Evolutionary conservation across 1,284 basidiomycete species (phyloP).

Genomic region (Naganishia sp.): DNA sequence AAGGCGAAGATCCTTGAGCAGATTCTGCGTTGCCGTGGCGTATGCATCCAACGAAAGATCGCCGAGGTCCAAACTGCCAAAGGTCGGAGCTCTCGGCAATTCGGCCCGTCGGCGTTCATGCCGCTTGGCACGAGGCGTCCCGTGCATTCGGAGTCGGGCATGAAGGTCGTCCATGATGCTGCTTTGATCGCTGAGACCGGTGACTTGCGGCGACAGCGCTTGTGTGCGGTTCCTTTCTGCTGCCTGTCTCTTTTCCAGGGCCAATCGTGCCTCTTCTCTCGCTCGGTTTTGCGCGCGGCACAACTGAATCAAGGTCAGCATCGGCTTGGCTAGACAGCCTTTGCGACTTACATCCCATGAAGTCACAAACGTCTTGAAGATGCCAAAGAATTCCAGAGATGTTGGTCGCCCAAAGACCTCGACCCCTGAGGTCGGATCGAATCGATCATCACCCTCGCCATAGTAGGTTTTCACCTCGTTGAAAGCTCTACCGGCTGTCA

Average conservation of each 20-base stretch:
- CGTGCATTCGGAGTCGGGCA: conserved; percentile 69
- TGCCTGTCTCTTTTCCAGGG: conserved; percentile 62
- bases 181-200: conserved; percentile 57
- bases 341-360: conserved; percentile 72
- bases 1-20: conserved; percentile 17
- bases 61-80: conserved; percentile 20
- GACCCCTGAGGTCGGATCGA: conserved; percentile 40
- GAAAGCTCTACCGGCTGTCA: conserved; percentile 76
- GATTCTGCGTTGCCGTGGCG: conserved; percentile 18
- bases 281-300: conserved; percentile 75
- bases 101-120: conserved; percentile 42
- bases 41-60: conserved; percentile 22
- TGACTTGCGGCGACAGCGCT: conserved; percentile 50
- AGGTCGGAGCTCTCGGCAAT: conserved; percentile 21
- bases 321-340: neutral
- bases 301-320: conserved; percentile 62
- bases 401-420: conserved; percentile 44
- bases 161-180: conserved; percentile 71
- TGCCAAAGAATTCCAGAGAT: conserved; percentile 78
- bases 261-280: conserved; percentile 65
- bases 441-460: conserved; percentile 78
- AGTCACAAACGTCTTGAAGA: conserved; percentile 91
- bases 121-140: conserved; percentile 59
- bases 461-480: conserved; percentile 82
- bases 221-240: conserved; percentile 56